Percentiles rank a stretch among this genome's conserved stretches.
Conservation (phyloP, 495 filamentous ascomycete genomes). For the Trichoderma virens region DNA sequence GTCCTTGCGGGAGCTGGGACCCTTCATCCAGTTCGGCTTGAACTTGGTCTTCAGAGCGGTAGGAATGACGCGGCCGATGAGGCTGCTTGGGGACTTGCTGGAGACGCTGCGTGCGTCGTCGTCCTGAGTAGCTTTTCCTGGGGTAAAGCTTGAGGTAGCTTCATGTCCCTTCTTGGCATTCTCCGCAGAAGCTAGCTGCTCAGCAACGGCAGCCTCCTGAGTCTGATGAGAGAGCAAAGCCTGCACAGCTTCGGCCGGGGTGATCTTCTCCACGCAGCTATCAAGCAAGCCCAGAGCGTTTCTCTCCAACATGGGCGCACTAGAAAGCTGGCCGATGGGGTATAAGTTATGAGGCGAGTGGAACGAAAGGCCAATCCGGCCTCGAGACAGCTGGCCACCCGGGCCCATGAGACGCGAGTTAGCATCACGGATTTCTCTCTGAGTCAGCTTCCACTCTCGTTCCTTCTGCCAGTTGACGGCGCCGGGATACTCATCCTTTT, state of each 20-base stretch:
- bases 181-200: neutral
- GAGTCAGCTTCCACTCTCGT: neutral
- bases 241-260: neutral
- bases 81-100: neutral
- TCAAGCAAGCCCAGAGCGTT: neutral
- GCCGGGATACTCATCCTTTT: neutral
- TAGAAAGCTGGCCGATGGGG: neutral
- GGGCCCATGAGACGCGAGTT: neutral
- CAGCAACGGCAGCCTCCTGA: neutral
- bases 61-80: neutral
- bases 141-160: too few relatives aligned
- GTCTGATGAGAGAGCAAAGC: neutral
- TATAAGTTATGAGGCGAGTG: neutral
- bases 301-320: neutral
- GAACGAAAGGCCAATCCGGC: neutral
- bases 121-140: neutral
- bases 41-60: neutral
- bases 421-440: neutral
- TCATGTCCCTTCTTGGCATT: neutral
- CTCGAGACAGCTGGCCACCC: neutral
- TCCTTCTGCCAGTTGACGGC: neutral
- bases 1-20: neutral
- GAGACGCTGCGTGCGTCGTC: neutral
- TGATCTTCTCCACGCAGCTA: neutral
- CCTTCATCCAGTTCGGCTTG: neutral